phyloP scores from a whole-genome alignment of 2,329 filamentous ascomycete genomes.

The Arthroderma sp. region DNA sequence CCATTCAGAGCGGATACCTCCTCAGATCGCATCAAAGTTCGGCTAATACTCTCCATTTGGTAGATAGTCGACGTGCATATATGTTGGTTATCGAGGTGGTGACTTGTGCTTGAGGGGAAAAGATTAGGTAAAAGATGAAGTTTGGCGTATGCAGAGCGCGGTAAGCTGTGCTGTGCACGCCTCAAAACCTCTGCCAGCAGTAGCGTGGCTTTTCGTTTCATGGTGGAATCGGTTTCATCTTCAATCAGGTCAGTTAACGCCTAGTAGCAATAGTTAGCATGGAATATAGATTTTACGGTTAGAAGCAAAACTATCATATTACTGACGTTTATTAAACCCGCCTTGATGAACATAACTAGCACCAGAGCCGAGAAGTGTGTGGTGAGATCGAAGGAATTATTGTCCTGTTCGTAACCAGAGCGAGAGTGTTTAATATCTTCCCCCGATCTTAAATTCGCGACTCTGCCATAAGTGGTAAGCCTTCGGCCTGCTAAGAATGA shows the following conservation, averaged over 20 bases:
- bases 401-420: slow-evolving; percentile 52
- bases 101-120: slow-evolving; percentile 43
- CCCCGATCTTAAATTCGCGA: slow-evolving; percentile 57
- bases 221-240: slow-evolving; percentile 34
- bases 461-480: slow-evolving; percentile 90
- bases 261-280: slow-evolving; percentile 19
- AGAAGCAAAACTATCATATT: not conserved
- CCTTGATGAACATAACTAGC: slow-evolving; percentile 70
- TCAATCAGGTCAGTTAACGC: slow-evolving; percentile 38
- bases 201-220: slow-evolving; percentile 81
- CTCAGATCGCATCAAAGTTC: slow-evolving; percentile 72
- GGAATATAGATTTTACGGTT: not conserved
- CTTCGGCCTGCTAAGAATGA: slow-evolving; percentile 87
- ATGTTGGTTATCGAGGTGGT: slow-evolving; percentile 51
- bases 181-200: slow-evolving; percentile 85
- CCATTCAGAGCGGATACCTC: slow-evolving; percentile 21
- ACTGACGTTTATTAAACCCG: slow-evolving; percentile 51
- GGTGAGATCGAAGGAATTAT: slow-evolving; percentile 56
- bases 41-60: slow-evolving; percentile 93
- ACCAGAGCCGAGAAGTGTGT: slow-evolving; percentile 89
- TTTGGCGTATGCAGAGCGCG: slow-evolving; percentile 65
- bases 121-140: slow-evolving; percentile 81
- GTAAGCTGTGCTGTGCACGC: slow-evolving; percentile 72
- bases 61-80: slow-evolving; percentile 84
- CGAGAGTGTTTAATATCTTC: slow-evolving; percentile 39